Percentiles rank a stretch among this genome's conserved stretches.
Conservation (phyloP, 306 rosid genomes). For the Rubus parviflorus region DNA sequence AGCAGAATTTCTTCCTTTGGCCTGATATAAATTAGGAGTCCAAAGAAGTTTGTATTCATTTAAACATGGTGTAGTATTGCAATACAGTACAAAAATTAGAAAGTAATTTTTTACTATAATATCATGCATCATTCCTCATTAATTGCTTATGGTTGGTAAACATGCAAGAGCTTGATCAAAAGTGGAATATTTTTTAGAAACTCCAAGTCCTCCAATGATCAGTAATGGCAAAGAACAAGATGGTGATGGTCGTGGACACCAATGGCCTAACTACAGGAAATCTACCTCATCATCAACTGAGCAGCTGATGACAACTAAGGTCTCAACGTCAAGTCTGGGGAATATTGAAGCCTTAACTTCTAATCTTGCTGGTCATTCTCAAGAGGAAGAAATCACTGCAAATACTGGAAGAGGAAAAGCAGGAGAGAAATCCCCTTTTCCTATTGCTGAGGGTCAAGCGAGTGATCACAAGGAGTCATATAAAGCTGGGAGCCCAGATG, state of each 20-base stretch:
- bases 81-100: not conserved
- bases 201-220: conserved; percentile 8
- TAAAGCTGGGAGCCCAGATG: conserved; percentile 17
- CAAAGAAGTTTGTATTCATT: not conserved
- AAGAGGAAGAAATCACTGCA: conserved; percentile 16
- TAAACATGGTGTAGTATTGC: not conserved
- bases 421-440: conserved; percentile 18
- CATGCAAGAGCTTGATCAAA: not conserved
- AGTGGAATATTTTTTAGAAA: conserved; percentile 14
- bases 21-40: not conserved
- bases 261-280: not conserved
- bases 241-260: conserved; percentile 2
- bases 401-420: conserved; percentile 33
- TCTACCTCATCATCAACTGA: conserved; percentile 25
- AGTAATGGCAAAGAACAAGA: conserved; percentile 6
- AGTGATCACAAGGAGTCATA: conserved; percentile 18
- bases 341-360: not conserved
- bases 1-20: not conserved
- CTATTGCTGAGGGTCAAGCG: conserved; percentile 28
- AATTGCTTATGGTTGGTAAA: not conserved
- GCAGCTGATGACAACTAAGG: not conserved
- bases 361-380: not conserved
- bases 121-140: not conserved
- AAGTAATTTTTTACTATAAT: too few relatives aligned
- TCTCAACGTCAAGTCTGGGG: conserved; percentile 25